Evolutionary conservation across 192 early-diverging fungal genomes (phyloP).

Genomic region (Coemansia sp.): DNA sequence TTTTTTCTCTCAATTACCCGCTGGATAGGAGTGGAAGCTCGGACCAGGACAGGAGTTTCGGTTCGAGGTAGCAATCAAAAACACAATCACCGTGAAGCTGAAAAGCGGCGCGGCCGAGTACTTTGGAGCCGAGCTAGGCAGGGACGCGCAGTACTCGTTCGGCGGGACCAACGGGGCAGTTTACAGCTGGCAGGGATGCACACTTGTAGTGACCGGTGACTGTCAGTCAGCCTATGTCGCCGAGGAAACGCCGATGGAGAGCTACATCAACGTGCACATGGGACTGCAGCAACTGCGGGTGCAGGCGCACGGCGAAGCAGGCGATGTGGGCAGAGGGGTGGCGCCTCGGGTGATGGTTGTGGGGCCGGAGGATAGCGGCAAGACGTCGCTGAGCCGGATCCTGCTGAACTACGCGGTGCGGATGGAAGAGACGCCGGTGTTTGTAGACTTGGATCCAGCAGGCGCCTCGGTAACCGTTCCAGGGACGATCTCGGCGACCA

Average conservation of each 20-base stretch:
- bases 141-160: constrained; percentile 77
- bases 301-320: constrained; percentile 15
- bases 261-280: constrained; percentile 84
- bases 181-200: constrained; percentile 92
- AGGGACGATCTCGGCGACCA: constrained; percentile 76
- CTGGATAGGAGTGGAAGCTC: constrained; percentile 63
- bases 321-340: background rate
- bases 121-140: constrained; percentile 91
- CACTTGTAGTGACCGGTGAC: constrained; percentile 58
- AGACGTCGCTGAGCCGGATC: constrained; percentile 81
- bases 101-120: constrained; percentile 76
- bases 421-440: constrained; percentile 70
- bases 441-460: constrained; percentile 82
- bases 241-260: constrained; percentile 94
- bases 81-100: constrained; percentile 62
- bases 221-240: constrained; percentile 83
- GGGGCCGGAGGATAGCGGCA: constrained; percentile 90
- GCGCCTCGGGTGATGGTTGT: constrained; percentile 76
- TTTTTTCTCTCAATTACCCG: background rate
- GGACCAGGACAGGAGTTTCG: constrained; percentile 84
- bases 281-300: constrained; percentile 76
- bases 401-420: constrained; percentile 85
- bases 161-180: constrained; percentile 81
- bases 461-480: constrained; percentile 79
- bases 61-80: constrained; percentile 79